A percentile compares a stretch with the other conserved stretches of the same genome.
phyloP scores from a whole-genome alignment of 192 early-diverging fungal species.

The Mortierella alpina region DNA sequence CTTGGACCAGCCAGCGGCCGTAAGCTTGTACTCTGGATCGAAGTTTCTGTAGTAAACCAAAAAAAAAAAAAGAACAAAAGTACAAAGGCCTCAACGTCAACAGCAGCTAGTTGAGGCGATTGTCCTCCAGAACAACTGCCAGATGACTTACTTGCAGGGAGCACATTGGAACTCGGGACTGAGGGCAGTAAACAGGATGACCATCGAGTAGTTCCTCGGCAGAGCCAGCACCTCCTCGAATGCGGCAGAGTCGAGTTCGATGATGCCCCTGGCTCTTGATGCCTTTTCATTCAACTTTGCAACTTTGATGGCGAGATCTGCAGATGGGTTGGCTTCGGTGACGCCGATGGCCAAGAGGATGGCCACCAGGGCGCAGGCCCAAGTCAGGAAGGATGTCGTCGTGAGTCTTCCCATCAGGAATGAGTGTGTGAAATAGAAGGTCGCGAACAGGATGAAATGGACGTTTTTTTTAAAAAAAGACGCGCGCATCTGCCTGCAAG shows the following conservation, averaged over 20 bases:
- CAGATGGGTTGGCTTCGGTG: neutral
- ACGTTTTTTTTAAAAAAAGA: no score
- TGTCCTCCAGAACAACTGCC: neutral
- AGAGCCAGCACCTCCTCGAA: constrained; percentile 67
- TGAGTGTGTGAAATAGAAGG: neutral
- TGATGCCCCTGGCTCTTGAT: constrained; percentile 49
- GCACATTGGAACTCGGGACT: constrained; percentile 69
- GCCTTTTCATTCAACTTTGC: constrained; percentile 20
- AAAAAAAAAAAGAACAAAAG: neutral
- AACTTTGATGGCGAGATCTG: constrained; percentile 22
- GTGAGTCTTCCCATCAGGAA: constrained; percentile 8
- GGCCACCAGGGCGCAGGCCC: neutral
- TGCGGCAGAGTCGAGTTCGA: constrained; percentile 65
- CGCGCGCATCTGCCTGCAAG: no score
- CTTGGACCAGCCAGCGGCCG: constrained; percentile 64
- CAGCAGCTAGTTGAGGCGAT: neutral
- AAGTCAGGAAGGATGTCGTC: constrained; percentile 4
- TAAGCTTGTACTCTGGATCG: constrained; percentile 71
- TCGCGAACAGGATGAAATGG: no score
- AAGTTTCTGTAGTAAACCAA: constrained; percentile 63
- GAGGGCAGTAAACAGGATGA: constrained; percentile 75
- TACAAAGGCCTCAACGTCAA: neutral
- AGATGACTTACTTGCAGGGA: constrained; percentile 73
- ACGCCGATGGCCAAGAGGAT: constrained; percentile 5
- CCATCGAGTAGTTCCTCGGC: constrained; percentile 77